Base-by-base conservation (phyloP, 2,329 filamentous ascomycete genomes). In the Hypoxylon sp. region DNA sequence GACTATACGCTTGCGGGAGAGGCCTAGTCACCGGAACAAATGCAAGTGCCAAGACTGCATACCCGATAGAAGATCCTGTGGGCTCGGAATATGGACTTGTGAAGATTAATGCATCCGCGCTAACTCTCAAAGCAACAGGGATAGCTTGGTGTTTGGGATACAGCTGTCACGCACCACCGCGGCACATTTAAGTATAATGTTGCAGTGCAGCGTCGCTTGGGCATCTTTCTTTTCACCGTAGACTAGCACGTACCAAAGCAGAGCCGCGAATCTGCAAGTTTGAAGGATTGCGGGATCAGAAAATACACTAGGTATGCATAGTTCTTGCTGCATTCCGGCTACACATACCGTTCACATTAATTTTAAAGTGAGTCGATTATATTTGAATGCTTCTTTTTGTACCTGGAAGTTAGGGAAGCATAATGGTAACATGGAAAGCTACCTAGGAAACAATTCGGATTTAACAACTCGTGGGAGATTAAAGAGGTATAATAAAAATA, bases 241-340 rank as follows among this genome's bases (percentile, higher is more conserved):
- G 54, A 50, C 24, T 58, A 37, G 37, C 50, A 42, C 56, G 48
- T 62, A 42, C 35, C 14, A 55, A 58, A 50, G 52, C 59, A 67
- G 63, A 67, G 67, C 67, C 60, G 59, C 63, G 26, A 52, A 56
- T 57, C 19, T 57, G 33, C 56, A 24, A 24, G 39, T 69, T 50
- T 65, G 65, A 37, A 68, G 68, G 68, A 70, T 57, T 70, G 48
- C 65, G 62, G 68, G 68, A 70, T 70, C 62, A 70, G 39, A 44
- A 47, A n/a, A 59, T 48, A 22, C 52, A 33, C 37, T 48, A 22
- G 19, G 19, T 22, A 62, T 9, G 8, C 35, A 46, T 47, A 60
- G n/a, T 56, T 10, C 39, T 35, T 44, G 33, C 26, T 59, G 9
- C 42, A 59, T 46, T 42, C 53, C 55, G 63, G 58, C 33, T 66